Evolutionary conservation across 306 rosid species (phyloP).

Genomic region (Clitoria ternatea): DNA sequence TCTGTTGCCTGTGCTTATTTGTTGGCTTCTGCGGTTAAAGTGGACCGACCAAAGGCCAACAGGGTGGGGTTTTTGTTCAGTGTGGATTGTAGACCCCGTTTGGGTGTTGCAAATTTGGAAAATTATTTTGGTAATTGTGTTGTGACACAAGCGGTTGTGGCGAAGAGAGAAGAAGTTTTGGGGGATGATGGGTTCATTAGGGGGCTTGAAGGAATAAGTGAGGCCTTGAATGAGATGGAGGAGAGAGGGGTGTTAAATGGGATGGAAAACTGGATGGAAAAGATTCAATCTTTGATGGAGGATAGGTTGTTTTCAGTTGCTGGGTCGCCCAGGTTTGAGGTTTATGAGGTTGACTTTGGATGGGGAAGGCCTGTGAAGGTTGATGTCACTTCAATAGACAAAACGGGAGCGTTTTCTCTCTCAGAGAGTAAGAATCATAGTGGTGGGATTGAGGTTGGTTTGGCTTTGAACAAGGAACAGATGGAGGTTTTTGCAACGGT

Average conservation of each 20-base stretch:
- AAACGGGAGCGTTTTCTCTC: constrained; percentile 31
- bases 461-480: constrained; percentile 22
- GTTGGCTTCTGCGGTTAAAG: constrained; percentile 19
- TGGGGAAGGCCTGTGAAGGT: constrained; percentile 54
- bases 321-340: constrained; percentile 48
- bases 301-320: constrained; percentile 14
- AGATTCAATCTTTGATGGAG: neutral
- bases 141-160: neutral
- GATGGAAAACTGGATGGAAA: neutral
- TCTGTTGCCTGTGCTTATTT: constrained; percentile 30
- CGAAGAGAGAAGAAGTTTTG: neutral
- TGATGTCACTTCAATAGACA: constrained; percentile 31
- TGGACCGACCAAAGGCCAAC: neutral
- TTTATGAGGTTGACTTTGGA: constrained; percentile 48
- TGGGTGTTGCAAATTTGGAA: constrained; percentile 14
- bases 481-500: constrained; percentile 22
- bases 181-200: constrained; percentile 20
- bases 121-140: constrained; percentile 53
- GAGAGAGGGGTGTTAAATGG: constrained; percentile 12
- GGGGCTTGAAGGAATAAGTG: constrained; percentile 16
- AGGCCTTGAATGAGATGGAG: neutral
- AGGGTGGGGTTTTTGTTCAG: neutral
- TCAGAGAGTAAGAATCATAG: constrained; percentile 9
- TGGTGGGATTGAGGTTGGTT: constrained; percentile 40
- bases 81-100: constrained; percentile 40